Evolutionary conservation across 768 basidiomycete species (phyloP), one percentile per base, ranked within the genome.

Genomic region (Leucocoprinus sp.): DNA sequence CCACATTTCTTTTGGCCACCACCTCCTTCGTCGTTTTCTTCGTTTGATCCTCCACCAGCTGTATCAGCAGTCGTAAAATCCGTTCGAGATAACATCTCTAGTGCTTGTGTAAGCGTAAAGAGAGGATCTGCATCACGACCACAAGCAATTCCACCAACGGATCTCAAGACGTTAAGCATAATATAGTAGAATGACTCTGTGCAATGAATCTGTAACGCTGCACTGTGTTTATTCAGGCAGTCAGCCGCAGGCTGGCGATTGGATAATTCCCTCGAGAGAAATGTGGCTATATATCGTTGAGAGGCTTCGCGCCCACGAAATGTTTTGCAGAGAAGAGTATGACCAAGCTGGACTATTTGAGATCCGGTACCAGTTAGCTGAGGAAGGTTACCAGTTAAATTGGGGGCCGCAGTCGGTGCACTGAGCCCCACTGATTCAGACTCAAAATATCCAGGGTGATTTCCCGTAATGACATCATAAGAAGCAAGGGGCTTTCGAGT

Each of bases 101-200:
- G 66, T 12, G 79, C 78, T 60, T 85, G 84, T 3, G 66, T 54
- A 35, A 88, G 72, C 45, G 83, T 82, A 55, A 71, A 84, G 18
- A 88, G 60, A 42, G 82, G 80, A 55, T 88, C 85, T 2, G 79
- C 84, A 54, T 87, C 84, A 19, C 85, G 70, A 37, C 84, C 84
- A 44, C 68, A 70, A 1, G 83, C 75, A 47, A 87, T 79, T 0
- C 85, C 85, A 0, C 81, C 78, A 35, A 87, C 73, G 17, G 78
- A 73, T 45, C 84, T 77, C 33, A 86, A 62, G 23, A 82, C 64
- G 59, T 87, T 85, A 47, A 87, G 72, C 67, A 75, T 76, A 64
- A 88, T 77, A 58, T 79, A 84, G 62, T 85, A 82, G 62, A 83
- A 84, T 11, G 83, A 81, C 42, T 85, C 81, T 47, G 65, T 64